Conservation (phyloP, 2,329 filamentous ascomycete genomes). For the Epichloe baconii region DNA sequence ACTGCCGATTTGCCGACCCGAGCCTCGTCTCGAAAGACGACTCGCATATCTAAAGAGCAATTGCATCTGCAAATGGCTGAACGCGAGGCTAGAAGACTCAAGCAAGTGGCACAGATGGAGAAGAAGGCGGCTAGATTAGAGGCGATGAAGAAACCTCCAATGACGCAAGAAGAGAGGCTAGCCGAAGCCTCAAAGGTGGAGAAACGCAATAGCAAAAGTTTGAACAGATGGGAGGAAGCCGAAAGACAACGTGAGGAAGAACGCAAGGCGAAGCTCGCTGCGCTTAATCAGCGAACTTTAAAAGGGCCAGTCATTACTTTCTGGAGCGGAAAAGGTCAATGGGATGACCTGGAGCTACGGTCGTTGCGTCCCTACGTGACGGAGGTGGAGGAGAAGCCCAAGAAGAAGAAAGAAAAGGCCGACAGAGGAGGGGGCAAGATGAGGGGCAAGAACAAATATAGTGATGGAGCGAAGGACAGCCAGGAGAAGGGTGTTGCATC, state of each 20-base stretch:
- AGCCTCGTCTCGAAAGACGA: constrained; percentile 45
- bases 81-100: constrained; percentile 55
- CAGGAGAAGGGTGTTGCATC: neutral
- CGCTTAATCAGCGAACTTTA: constrained; percentile 73
- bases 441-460: constrained; percentile 17
- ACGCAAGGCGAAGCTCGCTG: constrained; percentile 68
- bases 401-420: constrained; percentile 39
- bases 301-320: constrained; percentile 82
- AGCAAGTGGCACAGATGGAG: constrained; percentile 56
- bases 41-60: constrained; percentile 45
- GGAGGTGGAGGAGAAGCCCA: constrained; percentile 49
- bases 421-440: constrained; percentile 19
- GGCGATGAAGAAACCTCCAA: constrained; percentile 61
- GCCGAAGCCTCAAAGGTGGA: constrained; percentile 74
- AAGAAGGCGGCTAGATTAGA: constrained; percentile 57
- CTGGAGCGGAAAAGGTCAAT: constrained; percentile 84
- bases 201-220: constrained; percentile 73
- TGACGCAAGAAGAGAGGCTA: constrained; percentile 79
- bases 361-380: constrained; percentile 53
- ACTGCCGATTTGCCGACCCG: constrained; percentile 41
- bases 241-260: constrained; percentile 83
- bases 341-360: constrained; percentile 62
- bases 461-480: constrained; percentile 8
- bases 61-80: constrained; percentile 61
- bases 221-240: constrained; percentile 87